Percentiles rank a stretch among this genome's conserved stretches.
Evolutionary conservation across 768 basidiomycete species (phyloP).

Genomic region (Pulveroboletus ravenelii): DNA sequence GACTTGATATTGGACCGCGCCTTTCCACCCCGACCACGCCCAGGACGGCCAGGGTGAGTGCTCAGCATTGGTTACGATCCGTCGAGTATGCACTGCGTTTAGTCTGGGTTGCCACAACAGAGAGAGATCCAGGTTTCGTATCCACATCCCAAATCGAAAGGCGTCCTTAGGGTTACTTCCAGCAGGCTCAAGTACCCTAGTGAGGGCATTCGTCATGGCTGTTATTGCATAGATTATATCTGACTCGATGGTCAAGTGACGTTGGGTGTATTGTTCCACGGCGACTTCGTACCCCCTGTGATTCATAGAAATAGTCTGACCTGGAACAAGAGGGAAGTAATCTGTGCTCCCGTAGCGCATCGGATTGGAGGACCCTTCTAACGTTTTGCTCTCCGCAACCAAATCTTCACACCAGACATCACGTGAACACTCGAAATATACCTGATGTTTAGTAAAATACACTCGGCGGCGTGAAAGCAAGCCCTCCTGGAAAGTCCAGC

Average conservation of each 20-base stretch:
- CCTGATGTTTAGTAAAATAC: constrained; percentile 18
- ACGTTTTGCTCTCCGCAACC: constrained; percentile 12
- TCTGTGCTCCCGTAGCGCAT: background rate
- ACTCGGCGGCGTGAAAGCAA: constrained; percentile 20
- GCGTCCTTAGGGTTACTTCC: background rate
- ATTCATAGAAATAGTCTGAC: background rate
- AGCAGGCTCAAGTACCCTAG: background rate
- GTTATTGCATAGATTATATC: constrained; percentile 12
- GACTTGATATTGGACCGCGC: constrained; percentile 11
- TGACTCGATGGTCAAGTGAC: constrained; percentile 10
- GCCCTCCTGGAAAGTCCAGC: constrained; percentile 23
- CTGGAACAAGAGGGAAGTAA: background rate
- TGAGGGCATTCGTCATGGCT: background rate
- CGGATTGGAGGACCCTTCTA: constrained; percentile 1
- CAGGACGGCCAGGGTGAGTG: constrained; percentile 18
- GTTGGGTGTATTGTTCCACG: constrained; percentile 13
- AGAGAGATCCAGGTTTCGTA: constrained; percentile 9
- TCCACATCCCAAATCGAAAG: background rate
- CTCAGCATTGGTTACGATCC: background rate
- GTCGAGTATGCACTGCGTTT: constrained; percentile 4
- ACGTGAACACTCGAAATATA: constrained; percentile 19
- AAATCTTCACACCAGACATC: constrained; percentile 24
- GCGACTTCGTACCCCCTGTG: constrained; percentile 1
- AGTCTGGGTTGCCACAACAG: constrained; percentile 24
- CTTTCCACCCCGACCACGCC: constrained; percentile 26